Evolutionary conservation across 768 basidiomycete species (phyloP), one percentile per base, ranked within the genome.

Genomic region (Scleroderma citrinum): DNA sequence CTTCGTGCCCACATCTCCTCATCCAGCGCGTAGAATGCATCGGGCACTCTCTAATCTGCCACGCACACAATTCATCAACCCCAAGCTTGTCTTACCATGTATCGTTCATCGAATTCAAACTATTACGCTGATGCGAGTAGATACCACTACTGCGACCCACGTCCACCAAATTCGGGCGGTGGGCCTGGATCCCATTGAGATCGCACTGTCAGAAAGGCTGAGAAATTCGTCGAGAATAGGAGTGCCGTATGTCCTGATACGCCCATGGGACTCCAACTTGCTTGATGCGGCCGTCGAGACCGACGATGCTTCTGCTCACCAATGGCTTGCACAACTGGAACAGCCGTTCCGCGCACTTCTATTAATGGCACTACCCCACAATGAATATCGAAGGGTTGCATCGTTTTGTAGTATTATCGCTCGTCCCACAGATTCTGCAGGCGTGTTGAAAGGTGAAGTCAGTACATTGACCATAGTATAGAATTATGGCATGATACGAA

Each of bases 1-100:
- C 13, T 39, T 17, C 17, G 5, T 12, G 2, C 17, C 5, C 12
- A 11, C 8, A 19, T 12, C 16, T 39, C n/a, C n/a, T n/a, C n/a
- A n/a, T n/a, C n/a, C n/a, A n/a, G 34, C 34, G 17, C 20, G 16
- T n/a, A 39, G 17, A 11, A 39, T 23, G 17, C 61, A 62, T 64
- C 34, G 52, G 3, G 47, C 20, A 7, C 38, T 39, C 38, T 19
- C 21, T 20, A 5, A 21, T 13, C 17, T 19, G 17, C 17, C 38
- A 12, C 38, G 7, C 20, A 5, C 38, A 2, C 7, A 39, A 23
- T 39, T 39, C 38, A 20, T 20, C 38, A 39, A 39, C 17, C 17
- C 3, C 11, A 19, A n/a, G 17, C 21, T 39, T 19, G 5, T 39
- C 5, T 13, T 39, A 3, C 38, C 38, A 20, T 39, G 38, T 39